Conservation (phyloP, 345 rosid species). For the Salix brachista region DNA sequence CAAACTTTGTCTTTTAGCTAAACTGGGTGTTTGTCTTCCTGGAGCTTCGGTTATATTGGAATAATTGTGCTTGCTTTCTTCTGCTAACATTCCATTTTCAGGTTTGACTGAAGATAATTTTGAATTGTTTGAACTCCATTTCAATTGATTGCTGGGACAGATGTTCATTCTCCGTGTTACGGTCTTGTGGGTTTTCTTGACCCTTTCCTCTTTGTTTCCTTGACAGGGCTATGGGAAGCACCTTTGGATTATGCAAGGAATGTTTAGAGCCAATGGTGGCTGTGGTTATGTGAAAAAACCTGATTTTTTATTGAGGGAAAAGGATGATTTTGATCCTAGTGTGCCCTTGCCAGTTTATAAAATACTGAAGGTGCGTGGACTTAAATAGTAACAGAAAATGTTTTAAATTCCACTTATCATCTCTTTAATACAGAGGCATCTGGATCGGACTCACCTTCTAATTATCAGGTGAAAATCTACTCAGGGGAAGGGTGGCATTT, state of each 20-base stretch:
- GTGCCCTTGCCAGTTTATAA: not conserved
- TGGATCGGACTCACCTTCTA: not conserved
- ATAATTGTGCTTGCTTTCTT: not conserved
- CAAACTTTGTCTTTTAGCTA: not conserved
- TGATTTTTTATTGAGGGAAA: slow-evolving; percentile 12
- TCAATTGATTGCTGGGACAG: not conserved
- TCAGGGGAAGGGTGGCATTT: slow-evolving; percentile 29
- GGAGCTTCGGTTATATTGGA: not conserved
- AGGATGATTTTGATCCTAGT: slow-evolving; percentile 12
- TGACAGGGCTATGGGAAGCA: slow-evolving; percentile 19
- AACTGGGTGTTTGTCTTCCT: not conserved
- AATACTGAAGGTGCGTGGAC: slow-evolving; percentile 12
- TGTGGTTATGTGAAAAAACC: slow-evolving; percentile 31
- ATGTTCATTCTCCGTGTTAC: not conserved
- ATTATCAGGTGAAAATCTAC: slow-evolving; percentile 19
- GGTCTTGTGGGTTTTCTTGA: not conserved
- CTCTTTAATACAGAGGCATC: not conserved
- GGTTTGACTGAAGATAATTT: not conserved
- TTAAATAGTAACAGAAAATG: not conserved
- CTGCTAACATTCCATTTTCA: not conserved
- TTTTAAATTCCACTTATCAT: not conserved
- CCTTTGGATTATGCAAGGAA: slow-evolving; percentile 33
- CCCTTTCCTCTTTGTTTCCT: not conserved
- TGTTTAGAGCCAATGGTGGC: slow-evolving; percentile 31
- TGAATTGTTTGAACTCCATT: not conserved